Percentiles rank a stretch among this genome's conserved stretches.
These are phyloP conservation scores for Xylaria sp. DNA, from an alignment of 2,329 filamentous ascomycete genomes.

Conservation along the genomic window DNA sequence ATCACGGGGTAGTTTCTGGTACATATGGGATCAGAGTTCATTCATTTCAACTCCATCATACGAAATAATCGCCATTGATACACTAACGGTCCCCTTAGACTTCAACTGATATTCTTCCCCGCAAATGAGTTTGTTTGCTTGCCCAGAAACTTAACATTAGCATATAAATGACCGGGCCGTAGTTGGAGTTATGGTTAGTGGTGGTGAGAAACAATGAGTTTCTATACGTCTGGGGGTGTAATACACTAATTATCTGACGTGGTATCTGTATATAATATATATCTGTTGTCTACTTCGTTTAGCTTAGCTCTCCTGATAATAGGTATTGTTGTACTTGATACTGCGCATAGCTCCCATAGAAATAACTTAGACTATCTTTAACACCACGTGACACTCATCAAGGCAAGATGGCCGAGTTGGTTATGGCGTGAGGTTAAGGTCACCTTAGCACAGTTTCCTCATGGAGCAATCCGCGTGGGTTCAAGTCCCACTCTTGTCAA, in stretches of 20 bases:
- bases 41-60: too few relatives aligned
- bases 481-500: conserved; percentile 53
- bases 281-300: too few relatives aligned
- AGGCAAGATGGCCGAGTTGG: conserved; percentile 52
- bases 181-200: neutral
- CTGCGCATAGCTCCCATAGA: too few relatives aligned
- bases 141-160: neutral
- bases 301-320: too few relatives aligned
- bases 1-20: too few relatives aligned
- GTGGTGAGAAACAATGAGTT: neutral
- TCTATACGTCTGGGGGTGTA: neutral
- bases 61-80: too few relatives aligned
- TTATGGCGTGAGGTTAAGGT: conserved; percentile 53
- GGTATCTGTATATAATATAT: too few relatives aligned
- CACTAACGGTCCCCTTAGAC: neutral
- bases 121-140: neutral
- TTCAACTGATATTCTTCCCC: neutral
- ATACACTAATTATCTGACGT: too few relatives aligned
- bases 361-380: too few relatives aligned
- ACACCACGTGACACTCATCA: neutral
- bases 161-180: neutral
- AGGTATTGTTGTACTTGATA: too few relatives aligned
- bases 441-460: conserved; percentile 44
- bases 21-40: too few relatives aligned
- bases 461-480: conserved; percentile 54